These are phyloP conservation scores for Chrysosporium keratinophilum DNA, from an alignment of 2,329 filamentous ascomycete species.

Conservation along the genomic window DNA sequence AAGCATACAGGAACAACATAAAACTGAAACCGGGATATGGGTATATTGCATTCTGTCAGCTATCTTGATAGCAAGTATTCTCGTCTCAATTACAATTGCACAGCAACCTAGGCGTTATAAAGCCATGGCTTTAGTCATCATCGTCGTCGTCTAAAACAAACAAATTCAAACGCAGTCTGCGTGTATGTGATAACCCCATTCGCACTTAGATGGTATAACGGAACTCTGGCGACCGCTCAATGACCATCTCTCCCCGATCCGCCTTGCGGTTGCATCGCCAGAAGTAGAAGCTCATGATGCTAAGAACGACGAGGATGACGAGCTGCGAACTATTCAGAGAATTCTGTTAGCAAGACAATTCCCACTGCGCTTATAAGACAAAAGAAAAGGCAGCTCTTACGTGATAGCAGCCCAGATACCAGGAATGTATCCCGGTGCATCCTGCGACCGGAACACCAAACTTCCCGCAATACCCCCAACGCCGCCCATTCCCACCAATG, in stretches of 20 bases:
- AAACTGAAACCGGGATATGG: too few relatives aligned
- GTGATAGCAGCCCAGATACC: conserved; percentile 27
- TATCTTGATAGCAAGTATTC: too few relatives aligned
- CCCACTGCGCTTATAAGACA: background rate
- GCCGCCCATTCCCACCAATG: conserved; percentile 64
- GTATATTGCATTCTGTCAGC: too few relatives aligned
- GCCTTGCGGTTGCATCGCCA: conserved; percentile 27
- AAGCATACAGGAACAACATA: too few relatives aligned
- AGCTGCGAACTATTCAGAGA: conserved; percentile 25
- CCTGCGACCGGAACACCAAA: conserved; percentile 54
- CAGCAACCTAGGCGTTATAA: too few relatives aligned
- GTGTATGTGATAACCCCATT: background rate
- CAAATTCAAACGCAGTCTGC: background rate
- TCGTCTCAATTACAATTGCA: too few relatives aligned
- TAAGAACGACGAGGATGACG: conserved; percentile 26
- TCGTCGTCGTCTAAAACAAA: background rate
- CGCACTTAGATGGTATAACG: conserved; percentile 26
- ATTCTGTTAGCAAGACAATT: conserved; percentile 32
- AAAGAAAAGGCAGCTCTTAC: conserved; percentile 10
- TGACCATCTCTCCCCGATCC: conserved; percentile 26
- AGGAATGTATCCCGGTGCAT: conserved; percentile 28
- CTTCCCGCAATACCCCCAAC: conserved; percentile 68
- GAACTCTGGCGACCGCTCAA: conserved; percentile 30
- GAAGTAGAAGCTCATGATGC: conserved; percentile 25
- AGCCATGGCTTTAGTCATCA: too few relatives aligned